These are phyloP conservation scores for Xylogone sp. DNA, from an alignment of 2,329 filamentous ascomycete species.

Conservation along the genomic window DNA sequence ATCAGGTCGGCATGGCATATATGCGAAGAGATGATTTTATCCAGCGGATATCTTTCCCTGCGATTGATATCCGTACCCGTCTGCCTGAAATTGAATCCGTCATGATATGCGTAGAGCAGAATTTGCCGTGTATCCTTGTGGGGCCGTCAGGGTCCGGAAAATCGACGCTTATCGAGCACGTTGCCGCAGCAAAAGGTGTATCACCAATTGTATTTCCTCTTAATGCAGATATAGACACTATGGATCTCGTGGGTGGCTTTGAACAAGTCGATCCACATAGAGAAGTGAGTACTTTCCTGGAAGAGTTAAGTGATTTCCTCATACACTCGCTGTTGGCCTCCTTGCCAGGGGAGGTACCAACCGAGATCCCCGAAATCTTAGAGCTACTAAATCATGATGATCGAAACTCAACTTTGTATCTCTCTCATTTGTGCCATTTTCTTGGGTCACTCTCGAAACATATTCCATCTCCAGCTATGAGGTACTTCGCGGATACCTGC, in stretches of 20 bases:
- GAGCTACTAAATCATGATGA: constrained; percentile 38
- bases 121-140: constrained; percentile 84
- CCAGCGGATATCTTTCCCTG: constrained; percentile 49
- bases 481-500: constrained; percentile 18
- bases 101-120: constrained; percentile 80
- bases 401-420: constrained; percentile 14
- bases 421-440: constrained; percentile 25
- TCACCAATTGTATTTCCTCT: constrained; percentile 78
- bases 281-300: constrained; percentile 59
- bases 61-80: constrained; percentile 48
- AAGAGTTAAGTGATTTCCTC: constrained; percentile 48
- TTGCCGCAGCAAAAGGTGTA: constrained; percentile 76
- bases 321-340: constrained; percentile 45
- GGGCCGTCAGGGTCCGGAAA: constrained; percentile 86
- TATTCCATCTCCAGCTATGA: constrained; percentile 37
- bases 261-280: constrained; percentile 86
- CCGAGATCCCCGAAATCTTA: constrained; percentile 46
- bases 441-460: constrained; percentile 26
- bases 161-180: constrained; percentile 71
- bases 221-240: constrained; percentile 93
- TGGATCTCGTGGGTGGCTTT: constrained; percentile 95
- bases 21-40: constrained; percentile 55
- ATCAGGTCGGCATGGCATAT: constrained; percentile 78
- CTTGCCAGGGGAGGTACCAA: constrained; percentile 43
- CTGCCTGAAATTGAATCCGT: constrained; percentile 79